Evolutionary conservation across 2,329 filamentous ascomycete species (phyloP), one percentile per base, ranked within the genome.

Genomic region (Penicillium hordei): DNA sequence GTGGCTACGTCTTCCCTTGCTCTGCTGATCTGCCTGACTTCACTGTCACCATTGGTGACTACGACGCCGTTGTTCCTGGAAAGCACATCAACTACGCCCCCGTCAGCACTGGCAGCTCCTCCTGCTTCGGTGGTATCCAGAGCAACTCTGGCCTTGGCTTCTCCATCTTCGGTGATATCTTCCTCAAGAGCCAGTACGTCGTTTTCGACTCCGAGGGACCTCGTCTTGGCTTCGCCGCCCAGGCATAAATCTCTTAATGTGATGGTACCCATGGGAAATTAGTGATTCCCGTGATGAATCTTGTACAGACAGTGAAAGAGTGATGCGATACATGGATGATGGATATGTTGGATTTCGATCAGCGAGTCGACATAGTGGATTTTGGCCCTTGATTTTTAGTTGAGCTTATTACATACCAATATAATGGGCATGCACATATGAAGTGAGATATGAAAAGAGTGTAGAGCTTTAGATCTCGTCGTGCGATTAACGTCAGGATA

Each of bases 101-200:
- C 7, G 60, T 78, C 49, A 63, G 68, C 10, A 59, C 68, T 9
- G 74, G 73, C n/a, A 70, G 70, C 59, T 66, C 65, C 34, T 68
- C 67, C 55, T 94, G 91, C 80, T 93, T 85, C 72, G 90, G 90
- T 55, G 91, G 90, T 48, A 83, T 95, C 61, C 91, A 94, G 79
- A 80, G 75, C 62, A 79, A 83, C 65, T 68, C 73, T 1, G 83
- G 81, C n/a, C 74, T 88, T 46, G 81, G 80, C 6, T 81, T 87
- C 61, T 85, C 82, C 55, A 91, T 95, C 68, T 83, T 93, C 55
- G 91, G 91, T 10, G 89, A 93, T 60, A 81, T 89, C 55, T 90
- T 92, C 78, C 81, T 94, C 64, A 94, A 94, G 83, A 84, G 84
- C 55, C 80, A 89, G 61, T 92, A 89, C 70, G 86, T 88, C 31